These are phyloP conservation scores for Trichoderma sp. DNA, from an alignment of 2,329 filamentous ascomycete genomes.

Conservation along the genomic window DNA sequence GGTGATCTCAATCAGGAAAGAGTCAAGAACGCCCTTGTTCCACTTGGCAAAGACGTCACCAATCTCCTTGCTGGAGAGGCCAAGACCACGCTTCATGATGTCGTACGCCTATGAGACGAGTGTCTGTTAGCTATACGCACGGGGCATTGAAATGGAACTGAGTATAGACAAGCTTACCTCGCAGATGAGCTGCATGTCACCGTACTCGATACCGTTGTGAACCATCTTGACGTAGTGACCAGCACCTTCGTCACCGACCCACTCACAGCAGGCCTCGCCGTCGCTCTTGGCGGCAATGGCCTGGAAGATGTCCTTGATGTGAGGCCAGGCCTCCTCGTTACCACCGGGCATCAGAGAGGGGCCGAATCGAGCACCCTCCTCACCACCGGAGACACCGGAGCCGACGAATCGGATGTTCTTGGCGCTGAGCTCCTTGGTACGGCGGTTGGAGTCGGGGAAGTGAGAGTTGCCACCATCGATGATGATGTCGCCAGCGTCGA, in stretches of 20 bases:
- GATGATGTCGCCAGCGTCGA: conserved; percentile 91
- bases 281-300: conserved; percentile 97
- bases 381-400: conserved; percentile 95
- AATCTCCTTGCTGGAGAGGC: conserved; percentile 87
- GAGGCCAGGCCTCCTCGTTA: conserved; percentile 95
- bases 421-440: conserved; percentile 77
- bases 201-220: conserved; percentile 99
- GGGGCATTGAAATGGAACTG: neutral
- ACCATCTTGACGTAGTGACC: conserved; percentile 99
- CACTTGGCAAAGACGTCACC: conserved; percentile 91
- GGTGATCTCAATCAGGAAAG: conserved; percentile 99
- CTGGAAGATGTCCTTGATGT: conserved; percentile 99
- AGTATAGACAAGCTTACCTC: conserved; percentile 61
- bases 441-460: conserved; percentile 98
- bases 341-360: conserved; percentile 99
- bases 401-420: conserved; percentile 97
- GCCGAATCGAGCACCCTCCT: conserved; percentile 97
- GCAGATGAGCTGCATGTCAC: conserved; percentile 99
- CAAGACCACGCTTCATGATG: conserved; percentile 98
- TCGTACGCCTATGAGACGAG: conserved; percentile 75
- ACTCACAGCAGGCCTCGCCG: conserved; percentile 96
- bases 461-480: conserved; percentile 98
- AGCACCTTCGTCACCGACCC: conserved; percentile 99
- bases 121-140: neutral
- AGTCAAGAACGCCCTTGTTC: conserved; percentile 98